Percentiles rank a stretch among this genome's conserved stretches.
Conservation (phyloP, 768 basidiomycete species). For the Suillus hirtellus region DNA sequence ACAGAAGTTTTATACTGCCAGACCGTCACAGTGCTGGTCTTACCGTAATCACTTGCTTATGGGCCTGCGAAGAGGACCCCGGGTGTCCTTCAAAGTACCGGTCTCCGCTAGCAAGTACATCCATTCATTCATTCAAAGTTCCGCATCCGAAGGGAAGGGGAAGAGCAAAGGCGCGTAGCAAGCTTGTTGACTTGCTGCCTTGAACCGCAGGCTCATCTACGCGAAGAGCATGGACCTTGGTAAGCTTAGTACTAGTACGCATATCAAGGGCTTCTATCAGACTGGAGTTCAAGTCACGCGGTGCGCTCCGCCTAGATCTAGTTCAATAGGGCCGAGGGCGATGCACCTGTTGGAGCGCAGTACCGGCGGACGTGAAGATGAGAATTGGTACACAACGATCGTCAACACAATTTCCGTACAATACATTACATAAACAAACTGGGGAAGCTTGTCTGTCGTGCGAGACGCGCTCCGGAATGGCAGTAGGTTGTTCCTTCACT, state of each 20-base stretch:
- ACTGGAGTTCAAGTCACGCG: too few species aligned
- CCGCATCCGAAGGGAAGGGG: background rate
- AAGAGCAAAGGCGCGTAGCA: background rate
- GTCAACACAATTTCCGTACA: constrained; percentile 26
- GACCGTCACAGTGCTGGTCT: background rate
- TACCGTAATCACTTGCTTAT: background rate
- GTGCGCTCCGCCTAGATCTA: too few species aligned
- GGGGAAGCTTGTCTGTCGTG: constrained; percentile 43
- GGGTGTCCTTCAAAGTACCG: background rate
- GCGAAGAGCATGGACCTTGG: too few species aligned
- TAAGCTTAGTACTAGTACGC: too few species aligned
- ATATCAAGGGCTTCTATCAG: too few species aligned
- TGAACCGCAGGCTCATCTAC: background rate
- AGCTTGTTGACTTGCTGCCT: background rate
- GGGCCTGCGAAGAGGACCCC: background rate
- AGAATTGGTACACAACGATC: constrained; percentile 4
- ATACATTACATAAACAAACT: too few species aligned
- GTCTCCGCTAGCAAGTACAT: too few species aligned
- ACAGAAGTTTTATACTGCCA: background rate
- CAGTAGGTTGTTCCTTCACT: constrained; percentile 33
- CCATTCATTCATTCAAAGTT: background rate
- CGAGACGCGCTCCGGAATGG: constrained; percentile 52
- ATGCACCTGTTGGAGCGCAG: too few species aligned
- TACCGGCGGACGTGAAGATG: too few species aligned
- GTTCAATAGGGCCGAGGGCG: too few species aligned